phyloP scores from a whole-genome alignment of 768 basidiomycete species.

The Saitozyma podzolica region DNA sequence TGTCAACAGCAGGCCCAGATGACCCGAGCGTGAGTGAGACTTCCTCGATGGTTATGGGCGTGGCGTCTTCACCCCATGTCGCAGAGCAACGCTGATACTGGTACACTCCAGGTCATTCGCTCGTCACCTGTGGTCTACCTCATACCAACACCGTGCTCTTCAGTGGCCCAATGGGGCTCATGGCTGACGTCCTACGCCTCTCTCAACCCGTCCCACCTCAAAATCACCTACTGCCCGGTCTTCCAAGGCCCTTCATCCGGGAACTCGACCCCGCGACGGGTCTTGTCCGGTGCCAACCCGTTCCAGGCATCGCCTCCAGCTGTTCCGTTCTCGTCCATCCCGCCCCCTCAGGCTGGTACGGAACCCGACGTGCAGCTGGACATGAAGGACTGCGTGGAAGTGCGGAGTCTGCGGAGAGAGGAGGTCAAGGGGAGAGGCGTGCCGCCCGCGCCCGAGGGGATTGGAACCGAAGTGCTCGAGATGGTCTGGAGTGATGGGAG shows the following conservation, averaged over 20 bases:
- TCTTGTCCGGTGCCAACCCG: slow-evolving; percentile 28
- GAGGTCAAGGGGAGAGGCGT: slow-evolving; percentile 41
- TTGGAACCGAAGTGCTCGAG: slow-evolving; percentile 45
- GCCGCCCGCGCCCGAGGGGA: slow-evolving; percentile 38
- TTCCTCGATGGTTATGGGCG: not conserved
- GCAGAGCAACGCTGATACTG: not conserved
- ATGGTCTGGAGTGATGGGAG: slow-evolving; percentile 44
- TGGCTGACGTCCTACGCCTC: slow-evolving; percentile 41
- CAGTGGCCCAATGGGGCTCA: slow-evolving; percentile 39
- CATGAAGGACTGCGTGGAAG: slow-evolving; percentile 47
- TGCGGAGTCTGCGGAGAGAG: slow-evolving; percentile 43
- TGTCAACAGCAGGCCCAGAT: slow-evolving; percentile 15
- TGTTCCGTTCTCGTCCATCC: slow-evolving; percentile 30
- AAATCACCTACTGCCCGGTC: slow-evolving; percentile 39
- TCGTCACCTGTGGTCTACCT: slow-evolving; percentile 39
- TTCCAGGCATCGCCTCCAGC: slow-evolving; percentile 10
- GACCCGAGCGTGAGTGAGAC: slow-evolving; percentile 8
- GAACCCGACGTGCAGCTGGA: slow-evolving; percentile 36
- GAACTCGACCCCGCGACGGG: slow-evolving; percentile 29
- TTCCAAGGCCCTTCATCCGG: slow-evolving; percentile 27
- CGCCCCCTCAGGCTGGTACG: slow-evolving; percentile 19
- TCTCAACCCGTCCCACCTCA: slow-evolving; percentile 21
- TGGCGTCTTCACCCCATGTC: not conserved
- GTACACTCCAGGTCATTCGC: slow-evolving; percentile 23
- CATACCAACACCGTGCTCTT: slow-evolving; percentile 42